phyloP scores from a whole-genome alignment of 306 rosid genomes.

The Glycyrrhiza uralensis region DNA sequence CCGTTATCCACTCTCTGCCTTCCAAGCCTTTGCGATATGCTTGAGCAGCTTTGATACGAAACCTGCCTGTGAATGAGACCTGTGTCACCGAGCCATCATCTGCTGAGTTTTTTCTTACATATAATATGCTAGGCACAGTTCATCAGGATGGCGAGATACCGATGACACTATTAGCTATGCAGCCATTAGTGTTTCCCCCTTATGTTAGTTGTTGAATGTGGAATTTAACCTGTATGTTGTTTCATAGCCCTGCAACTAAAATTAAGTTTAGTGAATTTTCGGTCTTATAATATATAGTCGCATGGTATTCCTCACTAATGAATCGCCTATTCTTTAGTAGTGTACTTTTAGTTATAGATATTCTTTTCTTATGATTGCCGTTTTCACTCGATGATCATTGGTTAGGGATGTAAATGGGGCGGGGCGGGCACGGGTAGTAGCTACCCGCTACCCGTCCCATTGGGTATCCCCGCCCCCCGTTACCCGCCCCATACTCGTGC shows the following conservation, averaged over 20 bases:
- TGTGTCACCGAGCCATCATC: constrained; percentile 11
- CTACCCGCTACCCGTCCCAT: too few species aligned
- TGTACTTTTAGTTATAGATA: constrained; percentile 1
- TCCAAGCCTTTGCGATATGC: constrained; percentile 87
- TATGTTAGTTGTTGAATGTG: constrained; percentile 34
- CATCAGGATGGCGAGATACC: constrained; percentile 26
- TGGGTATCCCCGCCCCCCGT: too few species aligned
- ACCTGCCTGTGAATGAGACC: constrained; percentile 76
- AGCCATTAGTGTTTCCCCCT: constrained; percentile 26
- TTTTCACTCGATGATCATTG: constrained; percentile 3
- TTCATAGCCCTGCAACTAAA: constrained; percentile 32
- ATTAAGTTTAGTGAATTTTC: constrained; percentile 38
- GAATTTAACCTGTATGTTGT: constrained; percentile 39
- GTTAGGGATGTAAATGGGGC: too few species aligned
- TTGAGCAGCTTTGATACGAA: constrained; percentile 91
- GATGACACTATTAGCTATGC: constrained; percentile 33
- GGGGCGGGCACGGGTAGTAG: too few species aligned
- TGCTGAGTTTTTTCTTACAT: constrained; percentile 10
- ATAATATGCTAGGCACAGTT: constrained; percentile 29
- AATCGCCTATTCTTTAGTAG: background rate
- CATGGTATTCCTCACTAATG: background rate
- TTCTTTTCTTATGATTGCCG: background rate
- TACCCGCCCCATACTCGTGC: too few species aligned
- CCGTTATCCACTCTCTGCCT: constrained; percentile 82
- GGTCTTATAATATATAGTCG: constrained; percentile 6